Evolutionary conservation across 2,329 filamentous ascomycete genomes (phyloP), one percentile per base, ranked within the genome.

Genomic region (Leptographium flavum): DNA sequence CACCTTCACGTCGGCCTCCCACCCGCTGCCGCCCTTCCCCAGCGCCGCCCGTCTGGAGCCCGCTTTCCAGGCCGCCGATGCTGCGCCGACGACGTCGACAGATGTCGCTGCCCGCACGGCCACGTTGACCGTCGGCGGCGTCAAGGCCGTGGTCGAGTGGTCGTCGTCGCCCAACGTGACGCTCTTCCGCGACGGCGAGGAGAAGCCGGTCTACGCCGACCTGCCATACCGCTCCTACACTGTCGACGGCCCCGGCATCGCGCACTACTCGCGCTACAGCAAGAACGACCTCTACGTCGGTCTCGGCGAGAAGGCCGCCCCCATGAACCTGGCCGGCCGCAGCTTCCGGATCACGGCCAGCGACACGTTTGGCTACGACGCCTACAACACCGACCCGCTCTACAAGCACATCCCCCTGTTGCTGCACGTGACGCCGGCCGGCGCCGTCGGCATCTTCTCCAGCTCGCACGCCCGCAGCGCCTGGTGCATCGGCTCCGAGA

Each of bases 331-430:
- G 1, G 77, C 71, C 0, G 79, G 77, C 28, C 70, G 81, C 1
- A 67, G 73, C 23, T 86, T 85, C 57, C 69, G 71, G 23, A 64
- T 86, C 14, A 76, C 79, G 0, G 79, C 78, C 2, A 84, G 78
- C 0, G 81, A 86, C 58, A 80, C 74, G 32, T 86, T 86, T 52
- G 79, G 81, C 3, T 85, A 87, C 55, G 80, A 86, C 52, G 73
- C 77, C 4, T 76, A 83, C 56, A 71, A 71, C 10, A 81, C 79
- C 3, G 81, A 86, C 57, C 81, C 81, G 0, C 65, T 85, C 45
- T 86, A 86, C 63, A 86, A 87, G 61, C 78, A 85, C 54, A 82
- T 85, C 33, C 82, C 82, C 0, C 67, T 86, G 0, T 64, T 87
- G 25, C 79, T 86, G 59, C 82, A 83, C 45, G 76, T 73, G 0